A percentile compares a stretch with the other conserved stretches of the same genome.
These are phyloP conservation scores for Lippia alba DNA, from an alignment of 305 asterid species.

Conservation along the genomic window DNA sequence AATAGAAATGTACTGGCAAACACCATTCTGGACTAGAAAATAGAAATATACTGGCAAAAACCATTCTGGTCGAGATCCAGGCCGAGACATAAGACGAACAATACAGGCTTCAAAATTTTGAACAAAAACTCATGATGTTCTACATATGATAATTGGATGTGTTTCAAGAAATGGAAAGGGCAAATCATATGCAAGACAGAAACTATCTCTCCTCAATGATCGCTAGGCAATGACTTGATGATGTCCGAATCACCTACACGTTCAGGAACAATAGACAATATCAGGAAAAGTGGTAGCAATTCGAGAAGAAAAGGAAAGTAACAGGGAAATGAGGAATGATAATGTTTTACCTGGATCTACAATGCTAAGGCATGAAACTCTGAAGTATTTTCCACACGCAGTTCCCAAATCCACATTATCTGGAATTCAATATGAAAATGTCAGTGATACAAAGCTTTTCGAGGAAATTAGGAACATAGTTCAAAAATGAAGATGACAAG, in stretches of 20 bases:
- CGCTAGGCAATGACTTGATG: slow-evolving; percentile 44
- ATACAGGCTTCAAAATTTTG: slow-evolving; percentile 3
- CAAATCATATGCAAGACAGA: slow-evolving; percentile 1
- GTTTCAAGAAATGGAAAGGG: slow-evolving; percentile 16
- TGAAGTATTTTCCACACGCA: slow-evolving; percentile 46
- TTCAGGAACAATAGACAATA: neutral
- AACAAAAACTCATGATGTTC: slow-evolving; percentile 3
- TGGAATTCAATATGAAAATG: slow-evolving; percentile 10
- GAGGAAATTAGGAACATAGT: neutral
- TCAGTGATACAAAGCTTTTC: neutral
- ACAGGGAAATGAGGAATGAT: neutral
- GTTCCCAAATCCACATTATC: slow-evolving; percentile 48
- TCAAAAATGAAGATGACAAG: neutral
- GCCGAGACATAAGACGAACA: neutral
- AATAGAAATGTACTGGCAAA: too few relatives aligned
- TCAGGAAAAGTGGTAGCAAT: neutral
- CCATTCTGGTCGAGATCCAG: neutral
- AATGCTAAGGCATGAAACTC: slow-evolving; percentile 48
- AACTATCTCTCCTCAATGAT: slow-evolving; percentile 33
- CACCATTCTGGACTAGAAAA: neutral
- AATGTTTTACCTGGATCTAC: slow-evolving; percentile 41
- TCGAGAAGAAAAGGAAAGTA: neutral
- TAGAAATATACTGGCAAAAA: neutral
- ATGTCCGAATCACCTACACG: slow-evolving; percentile 45
- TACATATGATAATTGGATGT: neutral